Evolutionary conservation across 257 asterid genomes (phyloP).

Genomic region (Solanum lycopersicoides): DNA sequence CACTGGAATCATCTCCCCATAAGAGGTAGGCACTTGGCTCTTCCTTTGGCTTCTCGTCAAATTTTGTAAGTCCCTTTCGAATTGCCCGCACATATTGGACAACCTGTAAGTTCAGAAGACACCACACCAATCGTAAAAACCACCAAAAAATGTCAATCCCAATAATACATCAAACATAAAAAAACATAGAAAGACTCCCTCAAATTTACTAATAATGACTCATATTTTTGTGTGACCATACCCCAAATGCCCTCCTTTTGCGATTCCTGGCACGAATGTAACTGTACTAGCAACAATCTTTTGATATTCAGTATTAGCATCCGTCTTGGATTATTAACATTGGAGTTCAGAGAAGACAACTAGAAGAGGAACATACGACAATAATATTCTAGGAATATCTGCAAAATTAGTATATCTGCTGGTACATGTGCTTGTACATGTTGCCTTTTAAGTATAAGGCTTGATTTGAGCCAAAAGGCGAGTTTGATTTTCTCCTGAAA

Average conservation of each 20-base stretch:
- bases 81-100: slow-evolving; percentile 66
- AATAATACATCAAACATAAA: background rate
- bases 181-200: background rate
- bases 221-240: background rate
- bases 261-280: background rate
- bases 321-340: background rate
- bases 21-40: slow-evolving; percentile 46
- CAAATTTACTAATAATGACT: background rate
- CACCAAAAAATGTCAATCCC: background rate
- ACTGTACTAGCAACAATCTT: background rate
- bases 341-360: background rate
- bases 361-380: background rate
- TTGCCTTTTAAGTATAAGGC: background rate
- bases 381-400: background rate
- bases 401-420: background rate
- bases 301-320: background rate
- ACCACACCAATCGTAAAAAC: background rate
- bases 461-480: background rate
- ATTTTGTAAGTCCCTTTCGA: slow-evolving; percentile 66
- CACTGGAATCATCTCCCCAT: slow-evolving; percentile 74
- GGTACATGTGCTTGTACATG: background rate
- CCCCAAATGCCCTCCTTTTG: background rate
- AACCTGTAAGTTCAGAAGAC: slow-evolving; percentile 36
- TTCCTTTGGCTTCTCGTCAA: slow-evolving; percentile 73
- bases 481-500: background rate